Base-by-base conservation (phyloP, 192 early-diverging fungal species). In the Phycomyces nitens region DNA sequence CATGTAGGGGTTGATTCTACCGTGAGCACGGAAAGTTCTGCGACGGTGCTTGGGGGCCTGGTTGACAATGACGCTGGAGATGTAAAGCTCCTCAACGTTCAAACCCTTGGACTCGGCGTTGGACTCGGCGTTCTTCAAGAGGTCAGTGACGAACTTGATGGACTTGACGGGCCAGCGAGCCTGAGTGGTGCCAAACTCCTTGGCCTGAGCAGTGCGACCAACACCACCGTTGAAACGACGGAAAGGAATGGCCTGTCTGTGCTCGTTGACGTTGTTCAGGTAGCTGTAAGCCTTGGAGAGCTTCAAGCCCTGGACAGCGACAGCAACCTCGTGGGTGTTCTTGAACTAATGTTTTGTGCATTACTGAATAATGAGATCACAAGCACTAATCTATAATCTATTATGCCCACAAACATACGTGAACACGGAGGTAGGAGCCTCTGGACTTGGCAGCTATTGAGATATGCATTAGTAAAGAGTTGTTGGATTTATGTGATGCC, bases 91-190 rank as follows among this genome's bases (percentile, higher is more conserved):
- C 64, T 96, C 92, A 52, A 89, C 67, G 80, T 88, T 84, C 62
- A 98, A 84, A 63, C 90, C 90, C 88, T 98, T 98, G 67, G 89
- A 75, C 82, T 93, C 91, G 63, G 96, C 96, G 82, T 98, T 98
- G 79, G 86, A 86, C 88, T 95, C 88, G 70, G 92, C 92, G 84
- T 96, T 98, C 89, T 93, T 89, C 72, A 98, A 84, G 57, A 98
- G 88, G 63, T 88, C 91, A 60, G 92, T 73, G 61, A 98, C 78
- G 76, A 92, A 94, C 85, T 94, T 88, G 81, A 81, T 86, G 74
- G 88, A 91, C 91, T 98, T 98, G 76, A 79, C 85, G 78, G 96
- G 96, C 96, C 96, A 98, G 83, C 96, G 91, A 70, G 84, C 94
- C 73, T 86, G 85, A 52, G 93, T 89, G 53, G 86, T 84, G 58